Percentiles rank a stretch among this genome's conserved stretches.
phyloP scores from a whole-genome alignment of 108 stramenopile species.

The Nitzschia putrida region DNA sequence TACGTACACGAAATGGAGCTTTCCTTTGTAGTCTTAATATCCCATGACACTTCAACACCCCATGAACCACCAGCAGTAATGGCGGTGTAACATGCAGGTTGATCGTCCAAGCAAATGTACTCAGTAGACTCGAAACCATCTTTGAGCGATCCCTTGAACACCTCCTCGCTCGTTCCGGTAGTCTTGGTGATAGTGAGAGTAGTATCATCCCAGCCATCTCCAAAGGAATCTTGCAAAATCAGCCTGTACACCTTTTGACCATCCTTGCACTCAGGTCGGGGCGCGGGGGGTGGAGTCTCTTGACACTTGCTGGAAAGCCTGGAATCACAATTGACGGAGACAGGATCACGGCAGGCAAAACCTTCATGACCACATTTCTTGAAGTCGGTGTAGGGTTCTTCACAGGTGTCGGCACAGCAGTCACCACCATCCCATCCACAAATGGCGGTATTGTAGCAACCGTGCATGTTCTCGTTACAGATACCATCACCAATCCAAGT shows the following conservation, averaged over 20 bases:
- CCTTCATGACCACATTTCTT: slow-evolving; percentile 80
- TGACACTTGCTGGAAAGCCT: slow-evolving; percentile 51
- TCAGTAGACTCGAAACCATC: slow-evolving; percentile 73
- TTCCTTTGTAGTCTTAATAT: slow-evolving; percentile 58
- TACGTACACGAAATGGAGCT: slow-evolving; percentile 55
- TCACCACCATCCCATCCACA: slow-evolving; percentile 89
- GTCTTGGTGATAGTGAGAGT: slow-evolving; percentile 41
- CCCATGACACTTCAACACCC: slow-evolving; percentile 92
- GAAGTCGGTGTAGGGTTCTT: slow-evolving; percentile 22
- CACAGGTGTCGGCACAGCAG: slow-evolving; percentile 73
- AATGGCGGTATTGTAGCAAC: slow-evolving; percentile 87
- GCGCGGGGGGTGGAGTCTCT: background rate
- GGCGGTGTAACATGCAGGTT: slow-evolving; percentile 73
- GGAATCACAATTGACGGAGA: slow-evolving; percentile 57
- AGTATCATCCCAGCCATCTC: slow-evolving; percentile 87
- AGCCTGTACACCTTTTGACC: slow-evolving; percentile 58
- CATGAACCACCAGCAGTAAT: slow-evolving; percentile 71
- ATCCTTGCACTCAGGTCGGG: slow-evolving; percentile 30
- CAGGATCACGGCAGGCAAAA: slow-evolving; percentile 84
- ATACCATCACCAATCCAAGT: slow-evolving; percentile 82
- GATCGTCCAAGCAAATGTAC: slow-evolving; percentile 70
- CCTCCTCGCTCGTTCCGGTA: slow-evolving; percentile 15
- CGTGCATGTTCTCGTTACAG: slow-evolving; percentile 79
- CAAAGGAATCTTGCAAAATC: slow-evolving; percentile 39
- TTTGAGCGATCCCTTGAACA: slow-evolving; percentile 66